Base-by-base conservation (phyloP, 768 basidiomycete genomes). In the Leucosporidium yakuticum region DNA sequence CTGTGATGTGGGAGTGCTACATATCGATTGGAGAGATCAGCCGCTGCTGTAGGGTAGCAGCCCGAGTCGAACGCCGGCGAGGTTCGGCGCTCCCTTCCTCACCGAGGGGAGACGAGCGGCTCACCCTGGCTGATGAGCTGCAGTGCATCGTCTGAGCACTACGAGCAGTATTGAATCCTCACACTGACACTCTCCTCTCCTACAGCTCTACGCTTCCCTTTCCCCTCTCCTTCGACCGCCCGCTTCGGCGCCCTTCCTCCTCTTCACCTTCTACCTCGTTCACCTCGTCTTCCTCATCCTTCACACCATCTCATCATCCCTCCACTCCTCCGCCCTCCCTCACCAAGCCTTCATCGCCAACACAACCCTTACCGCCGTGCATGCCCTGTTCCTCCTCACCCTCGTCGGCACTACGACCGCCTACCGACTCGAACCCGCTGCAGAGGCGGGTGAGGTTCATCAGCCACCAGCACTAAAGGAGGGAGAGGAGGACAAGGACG, bases 371-470 rank as follows among this genome's bases (percentile, higher is more conserved):
- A 20, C 27, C 47, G 25, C 27, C 44, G 64, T 91, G 58, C 85
- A 89, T 27, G 88, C 92, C 74, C 86, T 83, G 68, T 88, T 89
- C 76, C 84, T 88, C 64, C 81, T 86, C 73, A 83, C 90, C n/a
- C 84, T 91, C 15, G 15, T 49, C 27, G n/a, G 20, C 27, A 20
- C n/a, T 6, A 31, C n/a, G 17, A 15, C 21, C 9, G 9, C 21
- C 17, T 49, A 48, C 44, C 59, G 29, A 29, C 56, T 27, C 34
- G 19, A 36, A 11, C 15, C 11, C 5, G n/a, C 34, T 4, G 17
- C 29, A 6, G 25, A n/a, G 23, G 15, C 44, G 4, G 4, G 25
- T 1, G 48, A 19, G 5, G 4, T n/a, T 7, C n/a, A 15, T 23
- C 51, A 63, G 1, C 17, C 23, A 4, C 2, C 62, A 11, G 34